phyloP scores from a whole-genome alignment of 495 filamentous ascomycete genomes.

The Penicillium lagena region DNA sequence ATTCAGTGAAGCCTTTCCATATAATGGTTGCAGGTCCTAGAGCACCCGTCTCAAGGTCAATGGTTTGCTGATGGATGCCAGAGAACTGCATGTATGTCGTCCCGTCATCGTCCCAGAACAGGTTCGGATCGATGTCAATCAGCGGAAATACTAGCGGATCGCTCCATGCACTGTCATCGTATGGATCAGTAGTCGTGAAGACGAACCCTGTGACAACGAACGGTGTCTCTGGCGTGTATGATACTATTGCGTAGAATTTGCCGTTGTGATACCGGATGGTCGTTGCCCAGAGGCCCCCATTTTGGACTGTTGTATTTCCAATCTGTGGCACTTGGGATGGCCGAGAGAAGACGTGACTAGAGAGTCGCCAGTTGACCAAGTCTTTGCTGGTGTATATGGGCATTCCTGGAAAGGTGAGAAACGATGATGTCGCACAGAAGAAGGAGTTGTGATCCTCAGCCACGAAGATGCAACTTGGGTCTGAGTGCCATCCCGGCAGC shows the following conservation, averaged over 20 bases:
- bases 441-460: conserved; percentile 9
- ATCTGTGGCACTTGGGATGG: conserved; percentile 9
- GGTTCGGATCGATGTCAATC: conserved; percentile 15
- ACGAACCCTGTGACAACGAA: conserved; percentile 3
- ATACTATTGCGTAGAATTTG: conserved; percentile 11
- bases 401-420: conserved; percentile 15
- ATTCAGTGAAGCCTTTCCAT: conserved; percentile 47
- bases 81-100: conserved; percentile 8
- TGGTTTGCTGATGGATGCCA: conserved; percentile 4
- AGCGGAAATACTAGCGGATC: conserved; percentile 10
- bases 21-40: conserved; percentile 32
- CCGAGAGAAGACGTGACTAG: conserved; percentile 12
- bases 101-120: conserved; percentile 21
- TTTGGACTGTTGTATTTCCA: conserved; percentile 9
- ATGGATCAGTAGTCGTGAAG: conserved; percentile 11
- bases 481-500: conserved; percentile 20
- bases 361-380: conserved; percentile 16
- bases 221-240: not conserved
- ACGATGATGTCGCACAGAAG: conserved; percentile 18
- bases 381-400: conserved; percentile 20
- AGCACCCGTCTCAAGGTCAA: conserved; percentile 12
- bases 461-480: conserved; percentile 18
- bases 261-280: conserved; percentile 18
- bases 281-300: conserved; percentile 15
- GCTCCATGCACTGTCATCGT: conserved; percentile 12